Evolutionary conservation across 441 rosid species (phyloP).

Genomic region (Hura crepitans): DNA sequence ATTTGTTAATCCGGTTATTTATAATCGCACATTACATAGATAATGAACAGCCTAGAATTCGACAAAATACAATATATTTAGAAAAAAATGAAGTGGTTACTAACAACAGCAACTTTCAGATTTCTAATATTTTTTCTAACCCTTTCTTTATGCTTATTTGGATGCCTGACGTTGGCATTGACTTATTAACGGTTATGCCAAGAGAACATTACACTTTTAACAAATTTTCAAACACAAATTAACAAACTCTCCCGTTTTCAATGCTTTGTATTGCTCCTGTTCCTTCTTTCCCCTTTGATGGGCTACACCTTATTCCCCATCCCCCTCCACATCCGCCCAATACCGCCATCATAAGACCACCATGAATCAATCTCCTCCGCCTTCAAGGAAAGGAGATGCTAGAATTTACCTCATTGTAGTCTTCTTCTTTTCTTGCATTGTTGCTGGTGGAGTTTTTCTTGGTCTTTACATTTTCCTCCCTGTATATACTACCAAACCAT

Average conservation of each 20-base stretch:
- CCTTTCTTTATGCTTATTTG: not conserved
- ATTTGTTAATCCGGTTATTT: not conserved
- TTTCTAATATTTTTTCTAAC: not conserved
- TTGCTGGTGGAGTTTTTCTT: conserved; percentile 53
- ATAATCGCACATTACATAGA: no score
- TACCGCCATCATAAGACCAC: not conserved
- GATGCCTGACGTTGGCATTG: not conserved
- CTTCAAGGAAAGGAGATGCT: conserved; percentile 41
- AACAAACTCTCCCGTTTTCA: conserved; percentile 16
- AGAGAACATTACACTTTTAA: not conserved
- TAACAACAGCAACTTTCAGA: no score
- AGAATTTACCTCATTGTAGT: conserved; percentile 40
- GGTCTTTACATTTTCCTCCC: conserved; percentile 46
- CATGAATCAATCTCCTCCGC: not conserved
- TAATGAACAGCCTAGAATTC: no score
- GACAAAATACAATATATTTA: no score
- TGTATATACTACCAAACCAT: conserved; percentile 18
- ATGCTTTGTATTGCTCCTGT: conserved; percentile 3
- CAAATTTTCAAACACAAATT: not conserved
- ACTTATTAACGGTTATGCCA: conserved; percentile 4
- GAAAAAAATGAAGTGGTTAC: no score
- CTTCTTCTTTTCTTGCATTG: conserved; percentile 46
- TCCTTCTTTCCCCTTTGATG: conserved; percentile 16
- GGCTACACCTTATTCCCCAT: conserved; percentile 14
- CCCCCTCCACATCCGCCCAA: conserved; percentile 12